Percentiles rank a stretch among this genome's conserved stretches.
Evolutionary conservation across 768 basidiomycete species (phyloP).

Genomic region (Mycena haematopus): DNA sequence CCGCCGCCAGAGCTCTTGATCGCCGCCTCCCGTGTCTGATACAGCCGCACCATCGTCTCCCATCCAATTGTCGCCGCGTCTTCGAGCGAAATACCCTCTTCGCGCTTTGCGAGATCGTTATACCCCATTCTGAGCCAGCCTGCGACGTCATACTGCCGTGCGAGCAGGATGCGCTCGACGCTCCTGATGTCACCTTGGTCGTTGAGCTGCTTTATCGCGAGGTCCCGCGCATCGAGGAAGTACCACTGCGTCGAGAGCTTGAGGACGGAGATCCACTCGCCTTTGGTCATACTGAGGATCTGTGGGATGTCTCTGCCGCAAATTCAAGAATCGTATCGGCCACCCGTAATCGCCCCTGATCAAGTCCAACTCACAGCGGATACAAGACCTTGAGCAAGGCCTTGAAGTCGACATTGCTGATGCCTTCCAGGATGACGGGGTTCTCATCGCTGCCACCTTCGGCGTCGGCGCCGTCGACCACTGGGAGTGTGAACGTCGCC

Average conservation of each 20-base stretch:
- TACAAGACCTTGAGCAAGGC: constrained; percentile 33
- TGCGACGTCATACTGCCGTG: constrained; percentile 38
- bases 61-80: constrained; percentile 25
- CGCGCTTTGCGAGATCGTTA: constrained; percentile 34
- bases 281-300: constrained; percentile 23
- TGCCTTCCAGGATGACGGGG: constrained; percentile 37
- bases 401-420: constrained; percentile 35
- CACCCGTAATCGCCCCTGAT: neutral
- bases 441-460: constrained; percentile 39
- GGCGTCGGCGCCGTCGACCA: constrained; percentile 18
- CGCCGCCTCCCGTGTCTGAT: constrained; percentile 21
- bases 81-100: constrained; percentile 31
- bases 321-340: too few species aligned
- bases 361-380: constrained; percentile 35
- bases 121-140: constrained; percentile 44
- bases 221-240: constrained; percentile 31
- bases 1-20: neutral
- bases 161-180: constrained; percentile 39
- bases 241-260: constrained; percentile 42
- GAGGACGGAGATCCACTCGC: constrained; percentile 39
- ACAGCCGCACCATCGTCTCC: constrained; percentile 18
- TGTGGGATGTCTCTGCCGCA: constrained; percentile 8
- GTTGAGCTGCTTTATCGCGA: constrained; percentile 36
- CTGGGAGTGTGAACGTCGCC: constrained; percentile 41
- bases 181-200: constrained; percentile 24